Percentiles rank a stretch among this genome's conserved stretches.
Evolutionary conservation across 2,329 filamentous ascomycete species (phyloP).

Genomic region (Neopestalotiopsis rosae): DNA sequence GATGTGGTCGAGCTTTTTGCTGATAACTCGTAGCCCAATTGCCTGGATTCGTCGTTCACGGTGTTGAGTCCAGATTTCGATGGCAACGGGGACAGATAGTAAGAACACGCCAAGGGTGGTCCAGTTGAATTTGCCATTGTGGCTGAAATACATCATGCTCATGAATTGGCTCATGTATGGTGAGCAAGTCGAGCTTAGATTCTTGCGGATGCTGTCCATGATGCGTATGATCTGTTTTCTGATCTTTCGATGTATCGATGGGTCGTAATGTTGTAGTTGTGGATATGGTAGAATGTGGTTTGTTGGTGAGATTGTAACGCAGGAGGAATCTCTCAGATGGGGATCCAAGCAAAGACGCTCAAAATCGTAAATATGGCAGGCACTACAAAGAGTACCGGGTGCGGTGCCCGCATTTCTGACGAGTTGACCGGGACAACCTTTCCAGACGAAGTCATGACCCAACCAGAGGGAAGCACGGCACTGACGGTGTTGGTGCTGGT

Average conservation of each 20-base stretch:
- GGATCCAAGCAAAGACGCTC: background rate
- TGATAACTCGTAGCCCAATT: no score
- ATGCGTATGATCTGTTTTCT: background rate
- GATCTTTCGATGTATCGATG: background rate
- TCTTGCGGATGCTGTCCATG: background rate
- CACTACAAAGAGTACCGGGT: slow-evolving; percentile 54
- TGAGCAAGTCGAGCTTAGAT: no score
- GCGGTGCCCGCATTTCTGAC: slow-evolving; percentile 50
- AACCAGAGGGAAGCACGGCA: slow-evolving; percentile 73
- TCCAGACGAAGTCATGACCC: slow-evolving; percentile 78
- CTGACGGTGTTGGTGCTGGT: slow-evolving; percentile 57
- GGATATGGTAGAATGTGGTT: background rate
- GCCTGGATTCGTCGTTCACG: no score
- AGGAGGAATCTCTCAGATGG: background rate
- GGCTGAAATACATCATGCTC: no score
- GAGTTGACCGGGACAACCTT: slow-evolving; percentile 78
- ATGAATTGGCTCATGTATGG: no score
- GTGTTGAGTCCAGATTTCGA: no score
- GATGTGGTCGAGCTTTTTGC: no score
- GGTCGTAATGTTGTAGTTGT: background rate
- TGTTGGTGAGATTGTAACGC: background rate
- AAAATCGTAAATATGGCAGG: slow-evolving; percentile 20
- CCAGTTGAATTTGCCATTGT: no score
- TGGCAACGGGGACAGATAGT: no score
- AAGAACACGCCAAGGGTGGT: no score